phyloP scores from a whole-genome alignment of 2,329 filamentous ascomycete genomes.

The Kalmusia sp. region DNA sequence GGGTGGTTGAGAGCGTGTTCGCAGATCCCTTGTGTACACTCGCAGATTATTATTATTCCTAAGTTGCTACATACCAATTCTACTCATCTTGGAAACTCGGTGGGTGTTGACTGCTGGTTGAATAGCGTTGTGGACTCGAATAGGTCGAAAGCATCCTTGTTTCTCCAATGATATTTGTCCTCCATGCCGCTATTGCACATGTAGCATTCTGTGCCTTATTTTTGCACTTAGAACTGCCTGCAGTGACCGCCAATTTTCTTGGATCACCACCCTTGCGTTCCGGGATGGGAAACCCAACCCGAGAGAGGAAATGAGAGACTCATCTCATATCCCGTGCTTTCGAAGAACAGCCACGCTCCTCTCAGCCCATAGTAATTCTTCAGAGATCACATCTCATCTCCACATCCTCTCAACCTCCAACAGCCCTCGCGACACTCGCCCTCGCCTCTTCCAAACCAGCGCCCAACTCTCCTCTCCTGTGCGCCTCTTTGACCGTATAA shows the following conservation, averaged over 20 bases:
- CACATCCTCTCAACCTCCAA: conserved; percentile 30
- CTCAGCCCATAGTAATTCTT: too few species aligned
- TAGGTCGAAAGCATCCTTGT: not conserved
- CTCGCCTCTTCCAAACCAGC: conserved; percentile 58
- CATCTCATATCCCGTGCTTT: too few species aligned
- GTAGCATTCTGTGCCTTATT: too few species aligned
- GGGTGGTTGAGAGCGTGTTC: not conserved
- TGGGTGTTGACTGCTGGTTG: not conserved
- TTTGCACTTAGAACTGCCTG: not conserved
- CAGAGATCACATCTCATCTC: not conserved
- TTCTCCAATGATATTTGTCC: not conserved
- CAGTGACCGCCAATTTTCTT: not conserved
- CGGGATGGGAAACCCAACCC: too few species aligned
- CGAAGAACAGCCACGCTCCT: too few species aligned
- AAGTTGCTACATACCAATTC: not conserved
- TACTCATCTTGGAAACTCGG: not conserved
- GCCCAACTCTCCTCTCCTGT: conserved; percentile 55
- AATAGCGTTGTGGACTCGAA: not conserved
- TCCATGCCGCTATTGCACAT: not conserved
- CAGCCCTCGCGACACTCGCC: conserved; percentile 51
- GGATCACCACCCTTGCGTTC: too few species aligned
- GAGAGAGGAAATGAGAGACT: too few species aligned
- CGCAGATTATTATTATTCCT: not conserved
- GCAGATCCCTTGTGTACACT: not conserved
- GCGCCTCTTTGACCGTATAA: conserved; percentile 61